Evolutionary conservation across 352 stramenopile genomes (phyloP).

Genomic region (Globisporangium camurandrum): DNA sequence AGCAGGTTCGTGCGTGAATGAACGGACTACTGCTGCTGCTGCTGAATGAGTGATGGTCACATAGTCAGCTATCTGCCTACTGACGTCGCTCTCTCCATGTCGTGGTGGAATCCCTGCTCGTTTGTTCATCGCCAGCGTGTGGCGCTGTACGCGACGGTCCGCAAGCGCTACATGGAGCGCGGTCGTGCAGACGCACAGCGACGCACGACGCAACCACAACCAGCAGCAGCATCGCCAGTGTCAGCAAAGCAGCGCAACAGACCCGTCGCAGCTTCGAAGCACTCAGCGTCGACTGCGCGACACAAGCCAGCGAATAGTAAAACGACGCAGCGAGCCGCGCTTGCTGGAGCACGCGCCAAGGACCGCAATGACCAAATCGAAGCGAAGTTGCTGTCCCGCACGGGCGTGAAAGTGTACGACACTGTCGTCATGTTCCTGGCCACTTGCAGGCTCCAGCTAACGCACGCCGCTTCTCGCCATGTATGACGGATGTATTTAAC

Average conservation of each 20-base stretch:
- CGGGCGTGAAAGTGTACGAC: conserved; percentile 17
- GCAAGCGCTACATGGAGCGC: conserved; percentile 52
- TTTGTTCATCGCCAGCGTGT: conserved; percentile 26
- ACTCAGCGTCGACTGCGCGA: background rate
- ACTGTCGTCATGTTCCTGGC: no score
- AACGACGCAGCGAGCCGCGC: background rate
- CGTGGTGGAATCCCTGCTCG: no score
- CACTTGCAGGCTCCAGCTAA: background rate
- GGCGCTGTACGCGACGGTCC: conserved; percentile 39
- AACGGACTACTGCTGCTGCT: conserved; percentile 9
- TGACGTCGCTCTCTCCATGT: background rate
- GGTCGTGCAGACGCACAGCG: conserved; percentile 25
- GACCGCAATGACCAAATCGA: no score
- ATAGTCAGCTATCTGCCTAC: background rate
- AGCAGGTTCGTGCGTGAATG: conserved; percentile 4
- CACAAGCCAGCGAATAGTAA: background rate
- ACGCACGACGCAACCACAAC: background rate
- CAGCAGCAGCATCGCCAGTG: no score
- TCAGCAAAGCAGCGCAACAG: background rate
- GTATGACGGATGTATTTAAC: background rate
- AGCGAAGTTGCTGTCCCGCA: conserved; percentile 1
- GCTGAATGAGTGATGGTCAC: background rate
- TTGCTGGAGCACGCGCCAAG: no score
- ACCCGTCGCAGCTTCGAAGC: background rate
- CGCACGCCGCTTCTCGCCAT: background rate